Evolutionary conservation across 768 basidiomycete species (phyloP).

Genomic region (Russula abietina): DNA sequence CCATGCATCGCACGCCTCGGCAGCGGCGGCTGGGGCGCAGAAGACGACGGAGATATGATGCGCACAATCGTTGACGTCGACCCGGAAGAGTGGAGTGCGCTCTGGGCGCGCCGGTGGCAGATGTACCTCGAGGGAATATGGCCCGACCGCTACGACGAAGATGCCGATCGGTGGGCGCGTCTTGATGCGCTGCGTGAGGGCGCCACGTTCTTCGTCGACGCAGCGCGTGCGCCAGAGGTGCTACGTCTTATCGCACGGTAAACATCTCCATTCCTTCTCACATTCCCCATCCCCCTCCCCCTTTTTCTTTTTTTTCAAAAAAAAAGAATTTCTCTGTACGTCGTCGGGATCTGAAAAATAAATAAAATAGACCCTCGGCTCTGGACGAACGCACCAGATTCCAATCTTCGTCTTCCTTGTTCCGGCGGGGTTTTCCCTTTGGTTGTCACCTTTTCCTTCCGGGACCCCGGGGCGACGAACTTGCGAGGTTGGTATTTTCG

Average conservation of each 20-base stretch:
- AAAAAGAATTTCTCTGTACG: too few species aligned
- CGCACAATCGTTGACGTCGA: slow-evolving; percentile 22
- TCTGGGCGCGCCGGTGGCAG: slow-evolving; percentile 22
- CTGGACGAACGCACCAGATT: slow-evolving; percentile 10
- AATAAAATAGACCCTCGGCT: slow-evolving; percentile 22
- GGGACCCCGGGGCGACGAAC: slow-evolving; percentile 13
- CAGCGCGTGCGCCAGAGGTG: slow-evolving; percentile 17
- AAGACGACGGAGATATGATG: slow-evolving; percentile 18
- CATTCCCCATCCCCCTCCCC: too few species aligned
- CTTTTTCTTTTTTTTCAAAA: too few species aligned
- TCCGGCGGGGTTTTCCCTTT: not conserved
- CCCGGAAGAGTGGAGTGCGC: slow-evolving; percentile 20
- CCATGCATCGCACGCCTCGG: slow-evolving; percentile 20
- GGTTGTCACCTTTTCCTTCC: slow-evolving; percentile 22
- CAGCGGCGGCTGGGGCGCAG: slow-evolving; percentile 18
- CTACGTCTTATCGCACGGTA: slow-evolving; percentile 20
- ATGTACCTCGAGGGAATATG: slow-evolving; percentile 23
- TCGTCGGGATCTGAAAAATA: too few species aligned
- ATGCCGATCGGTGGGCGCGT: slow-evolving; percentile 20
- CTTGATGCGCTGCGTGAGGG: slow-evolving; percentile 13
- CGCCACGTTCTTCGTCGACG: slow-evolving; percentile 20
- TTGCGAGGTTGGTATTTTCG: slow-evolving; percentile 21
- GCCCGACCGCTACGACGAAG: slow-evolving; percentile 14
- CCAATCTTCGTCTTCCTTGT: slow-evolving; percentile 18
- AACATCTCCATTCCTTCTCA: not conserved